These are phyloP conservation scores for Tricholoma flavovirens DNA, from an alignment of 768 basidiomycete species.

Conservation along the genomic window DNA sequence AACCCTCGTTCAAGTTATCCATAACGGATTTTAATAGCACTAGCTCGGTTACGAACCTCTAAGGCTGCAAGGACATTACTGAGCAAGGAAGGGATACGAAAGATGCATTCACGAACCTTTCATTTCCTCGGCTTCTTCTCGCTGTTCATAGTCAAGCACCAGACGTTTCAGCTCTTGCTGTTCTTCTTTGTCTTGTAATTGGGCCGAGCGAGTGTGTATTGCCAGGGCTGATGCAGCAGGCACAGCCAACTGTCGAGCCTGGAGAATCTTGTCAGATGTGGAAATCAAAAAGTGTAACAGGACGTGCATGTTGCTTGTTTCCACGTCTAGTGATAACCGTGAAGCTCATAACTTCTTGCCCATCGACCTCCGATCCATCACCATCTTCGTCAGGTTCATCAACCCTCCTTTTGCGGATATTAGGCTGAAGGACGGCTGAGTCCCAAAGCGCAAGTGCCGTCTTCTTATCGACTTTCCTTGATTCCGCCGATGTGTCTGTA, in stretches of 20 bases:
- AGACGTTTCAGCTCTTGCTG: constrained; percentile 96
- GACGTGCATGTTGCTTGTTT: constrained; percentile 80
- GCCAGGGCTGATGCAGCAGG: constrained; percentile 86
- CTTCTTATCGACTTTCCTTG: constrained; percentile 83
- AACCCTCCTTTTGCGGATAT: constrained; percentile 56
- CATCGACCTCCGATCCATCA: constrained; percentile 28
- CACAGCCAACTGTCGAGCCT: constrained; percentile 86
- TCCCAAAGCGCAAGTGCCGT: constrained; percentile 87
- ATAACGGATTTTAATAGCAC: constrained; percentile 73
- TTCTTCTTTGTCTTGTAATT: constrained; percentile 91
- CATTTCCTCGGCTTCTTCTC: constrained; percentile 79
- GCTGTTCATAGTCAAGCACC: constrained; percentile 86
- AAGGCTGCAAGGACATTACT: constrained; percentile 37
- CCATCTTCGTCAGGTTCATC: constrained; percentile 55
- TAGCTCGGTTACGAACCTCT: constrained; percentile 61
- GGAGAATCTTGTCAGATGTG: constrained; percentile 6
- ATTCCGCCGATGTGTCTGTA: constrained; percentile 78
- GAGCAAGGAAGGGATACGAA: background rate
- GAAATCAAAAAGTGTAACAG: constrained; percentile 4
- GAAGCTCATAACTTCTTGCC: constrained; percentile 73
- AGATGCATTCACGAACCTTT: constrained; percentile 44
- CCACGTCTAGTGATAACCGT: constrained; percentile 90
- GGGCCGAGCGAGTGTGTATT: constrained; percentile 85
- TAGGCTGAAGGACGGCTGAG: constrained; percentile 68
- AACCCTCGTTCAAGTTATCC: constrained; percentile 40